A percentile compares a stretch with the other conserved stretches of the same genome.
Evolutionary conservation across 78 protist species (phyloP).

Genomic region (Cyanophora paradoxa): DNA sequence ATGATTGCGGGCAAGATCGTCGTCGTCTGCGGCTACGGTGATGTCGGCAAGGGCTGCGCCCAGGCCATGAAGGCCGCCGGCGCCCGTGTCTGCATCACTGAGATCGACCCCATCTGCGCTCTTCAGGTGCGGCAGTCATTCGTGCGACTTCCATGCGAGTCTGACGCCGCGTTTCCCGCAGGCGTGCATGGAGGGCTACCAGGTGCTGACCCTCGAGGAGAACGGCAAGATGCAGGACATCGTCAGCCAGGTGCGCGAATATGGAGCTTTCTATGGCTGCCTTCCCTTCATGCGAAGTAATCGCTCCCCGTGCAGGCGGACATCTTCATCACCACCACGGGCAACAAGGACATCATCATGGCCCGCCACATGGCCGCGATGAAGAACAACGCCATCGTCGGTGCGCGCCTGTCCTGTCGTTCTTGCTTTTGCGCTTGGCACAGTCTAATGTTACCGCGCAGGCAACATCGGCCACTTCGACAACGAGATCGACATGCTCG

Average conservation of each 20-base stretch:
- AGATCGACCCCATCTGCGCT: slow-evolving; percentile 99
- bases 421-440: no score
- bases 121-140: no score
- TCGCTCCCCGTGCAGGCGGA: slow-evolving; percentile 39
- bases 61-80: slow-evolving; percentile 79
- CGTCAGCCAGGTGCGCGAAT: no score
- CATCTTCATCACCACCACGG: slow-evolving; percentile 97
- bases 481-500: slow-evolving; percentile 94
- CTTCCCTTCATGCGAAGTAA: no score
- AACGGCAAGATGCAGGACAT: no score
- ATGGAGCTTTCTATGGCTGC: no score
- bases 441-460: no score
- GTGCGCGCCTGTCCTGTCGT: no score
- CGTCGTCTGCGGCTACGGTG: slow-evolving; percentile 96
- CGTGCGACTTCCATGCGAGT: no score
- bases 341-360: slow-evolving; percentile 89
- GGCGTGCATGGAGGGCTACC: slow-evolving; percentile 97
- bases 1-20: slow-evolving; percentile 97
- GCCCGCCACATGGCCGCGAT: slow-evolving; percentile 82
- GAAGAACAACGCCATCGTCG: slow-evolving; percentile 96
- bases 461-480: slow-evolving; percentile 99
- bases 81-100: slow-evolving; percentile 91
- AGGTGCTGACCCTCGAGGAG: slow-evolving; percentile 83
- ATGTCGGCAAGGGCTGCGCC: slow-evolving; percentile 98
- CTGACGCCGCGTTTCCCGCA: no score